Percentiles rank a stretch among this genome's conserved stretches.
Conservation (phyloP, 2,329 filamentous ascomycete genomes). For the Penicillium sp. region DNA sequence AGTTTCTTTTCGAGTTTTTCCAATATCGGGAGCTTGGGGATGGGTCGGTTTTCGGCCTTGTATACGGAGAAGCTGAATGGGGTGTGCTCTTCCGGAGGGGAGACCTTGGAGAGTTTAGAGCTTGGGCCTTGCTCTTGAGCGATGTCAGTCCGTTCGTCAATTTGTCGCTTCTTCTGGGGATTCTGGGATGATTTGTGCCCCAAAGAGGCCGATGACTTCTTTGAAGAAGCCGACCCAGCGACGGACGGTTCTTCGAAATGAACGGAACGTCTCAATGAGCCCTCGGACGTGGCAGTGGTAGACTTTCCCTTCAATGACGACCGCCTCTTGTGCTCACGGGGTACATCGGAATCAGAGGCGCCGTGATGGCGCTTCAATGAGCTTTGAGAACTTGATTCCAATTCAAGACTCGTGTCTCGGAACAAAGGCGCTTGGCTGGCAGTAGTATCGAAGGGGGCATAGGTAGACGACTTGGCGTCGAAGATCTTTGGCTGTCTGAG, state of each 20-base stretch:
- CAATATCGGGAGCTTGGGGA: slow-evolving; percentile 37
- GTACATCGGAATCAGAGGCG: background rate
- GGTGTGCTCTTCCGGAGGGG: slow-evolving; percentile 16
- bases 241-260: slow-evolving; percentile 2
- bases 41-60: slow-evolving; percentile 20
- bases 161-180: slow-evolving; percentile 27
- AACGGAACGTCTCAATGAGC: slow-evolving; percentile 1
- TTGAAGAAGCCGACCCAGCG: background rate
- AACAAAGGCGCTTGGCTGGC: slow-evolving; percentile 8
- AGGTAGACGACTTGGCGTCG: slow-evolving; percentile 2
- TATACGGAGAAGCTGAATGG: slow-evolving; percentile 19
- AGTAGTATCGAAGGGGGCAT: background rate
- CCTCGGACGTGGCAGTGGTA: background rate
- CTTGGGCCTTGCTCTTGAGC: slow-evolving; percentile 13
- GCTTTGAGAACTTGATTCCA: background rate
- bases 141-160: slow-evolving; percentile 23
- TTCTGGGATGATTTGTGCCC: background rate
- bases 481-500: slow-evolving; percentile 8
- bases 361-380: background rate
- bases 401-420: background rate
- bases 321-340: slow-evolving; percentile 1
- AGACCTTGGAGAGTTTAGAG: slow-evolving; percentile 29
- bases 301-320: slow-evolving; percentile 5
- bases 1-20: slow-evolving; percentile 23
- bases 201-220: background rate